Evolutionary conservation across 164 flowering plant species (phyloP).

Genomic region (Aristolochia californica): DNA sequence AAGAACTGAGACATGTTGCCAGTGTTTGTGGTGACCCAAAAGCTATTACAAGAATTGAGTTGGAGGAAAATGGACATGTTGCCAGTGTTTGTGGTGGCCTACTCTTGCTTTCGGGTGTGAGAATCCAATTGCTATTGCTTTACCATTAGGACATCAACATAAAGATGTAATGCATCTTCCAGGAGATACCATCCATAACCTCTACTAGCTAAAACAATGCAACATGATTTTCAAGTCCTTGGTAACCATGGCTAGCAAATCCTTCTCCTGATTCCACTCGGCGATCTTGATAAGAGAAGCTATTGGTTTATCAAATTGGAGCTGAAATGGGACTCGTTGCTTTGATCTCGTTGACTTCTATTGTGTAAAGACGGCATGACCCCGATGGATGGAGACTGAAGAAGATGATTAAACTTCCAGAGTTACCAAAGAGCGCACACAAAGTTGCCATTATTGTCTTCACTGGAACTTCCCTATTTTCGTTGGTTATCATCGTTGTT

Average conservation of each 20-base stretch:
- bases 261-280: constrained; percentile 99
- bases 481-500: no score
- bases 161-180: constrained; percentile 69
- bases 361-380: constrained; percentile 6
- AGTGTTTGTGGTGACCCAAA: no score
- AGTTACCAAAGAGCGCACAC: no score
- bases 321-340: constrained; percentile 68
- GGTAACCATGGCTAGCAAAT: constrained; percentile 88
- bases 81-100: no score
- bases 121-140: constrained; percentile 87
- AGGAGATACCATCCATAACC: constrained; percentile 75
- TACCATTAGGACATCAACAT: constrained; percentile 99
- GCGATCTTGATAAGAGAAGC: constrained; percentile 82
- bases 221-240: constrained; percentile 79
- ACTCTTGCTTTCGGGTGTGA: no score
- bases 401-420: no score
- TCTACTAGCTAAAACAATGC: constrained; percentile 95
- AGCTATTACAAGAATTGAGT: no score
- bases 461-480: no score
- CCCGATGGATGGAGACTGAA: no score
- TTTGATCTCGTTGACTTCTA: constrained; percentile 57
- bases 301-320: constrained; percentile 87
- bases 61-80: no score
- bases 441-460: no score
- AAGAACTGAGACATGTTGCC: no score